phyloP scores from a whole-genome alignment of 1,284 basidiomycete genomes.

The Cryptococcus jaspeensis region DNA sequence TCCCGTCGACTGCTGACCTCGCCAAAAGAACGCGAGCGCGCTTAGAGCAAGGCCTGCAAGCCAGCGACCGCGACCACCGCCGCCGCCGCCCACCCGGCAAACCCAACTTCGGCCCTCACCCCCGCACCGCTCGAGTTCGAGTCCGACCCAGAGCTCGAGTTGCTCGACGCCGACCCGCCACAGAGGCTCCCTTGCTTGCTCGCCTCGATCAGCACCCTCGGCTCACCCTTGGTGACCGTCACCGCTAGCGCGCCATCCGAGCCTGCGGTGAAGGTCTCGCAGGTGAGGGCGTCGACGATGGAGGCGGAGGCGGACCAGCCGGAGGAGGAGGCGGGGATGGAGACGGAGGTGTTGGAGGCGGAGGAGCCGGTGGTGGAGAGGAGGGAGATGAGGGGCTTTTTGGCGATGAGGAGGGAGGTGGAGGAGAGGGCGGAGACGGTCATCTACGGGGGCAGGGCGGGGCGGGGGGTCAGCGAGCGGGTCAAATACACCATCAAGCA shows the following conservation, averaged over 20 bases:
- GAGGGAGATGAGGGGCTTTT: conserved; percentile 64
- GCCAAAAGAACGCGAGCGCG: too few species aligned
- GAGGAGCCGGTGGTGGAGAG: conserved; percentile 57
- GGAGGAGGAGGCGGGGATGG: conserved; percentile 24
- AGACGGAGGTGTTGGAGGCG: conserved; percentile 21
- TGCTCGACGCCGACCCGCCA: conserved; percentile 52
- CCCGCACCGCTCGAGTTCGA: conserved; percentile 1
- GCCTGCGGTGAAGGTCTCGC: conserved; percentile 34
- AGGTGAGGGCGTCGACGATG: conserved; percentile 37
- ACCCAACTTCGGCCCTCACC: neutral
- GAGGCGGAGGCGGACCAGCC: conserved; percentile 25
- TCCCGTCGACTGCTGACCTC: neutral
- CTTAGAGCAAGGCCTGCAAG: conserved; percentile 7
- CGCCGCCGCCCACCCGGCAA: neutral
- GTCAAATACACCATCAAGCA: neutral
- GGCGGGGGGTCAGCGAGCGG: conserved; percentile 56
- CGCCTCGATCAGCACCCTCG: conserved; percentile 47
- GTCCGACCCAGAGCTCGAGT: neutral
- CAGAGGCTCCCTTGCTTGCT: conserved; percentile 60
- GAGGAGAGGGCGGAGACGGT: conserved; percentile 46
- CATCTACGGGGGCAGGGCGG: conserved; percentile 58
- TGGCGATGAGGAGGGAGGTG: conserved; percentile 61
- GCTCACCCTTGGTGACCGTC: conserved; percentile 30
- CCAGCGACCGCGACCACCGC: conserved; percentile 1
- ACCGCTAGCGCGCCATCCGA: conserved; percentile 30